A percentile compares a stretch with the other conserved stretches of the same genome.
These are phyloP conservation scores for Sporothrix phasma DNA, from an alignment of 2,329 filamentous ascomycete genomes.

Conservation along the genomic window DNA sequence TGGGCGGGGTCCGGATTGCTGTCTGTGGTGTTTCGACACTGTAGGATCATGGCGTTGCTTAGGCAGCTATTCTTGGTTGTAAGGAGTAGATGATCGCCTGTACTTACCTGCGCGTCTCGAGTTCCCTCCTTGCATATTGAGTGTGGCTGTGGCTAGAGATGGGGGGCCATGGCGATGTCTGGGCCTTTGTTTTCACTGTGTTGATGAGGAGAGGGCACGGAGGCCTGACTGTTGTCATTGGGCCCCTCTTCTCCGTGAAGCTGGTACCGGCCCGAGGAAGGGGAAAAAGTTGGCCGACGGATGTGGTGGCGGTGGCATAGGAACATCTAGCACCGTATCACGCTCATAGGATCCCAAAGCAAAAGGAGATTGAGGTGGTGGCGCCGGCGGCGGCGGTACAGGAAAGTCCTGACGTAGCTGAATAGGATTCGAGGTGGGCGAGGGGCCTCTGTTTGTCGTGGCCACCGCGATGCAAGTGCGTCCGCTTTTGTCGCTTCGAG, in stretches of 20 bases:
- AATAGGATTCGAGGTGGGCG: background rate
- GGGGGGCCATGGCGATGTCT: no score
- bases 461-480: background rate
- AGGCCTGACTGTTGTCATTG: background rate
- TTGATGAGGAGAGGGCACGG: background rate
- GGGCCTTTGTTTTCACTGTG: background rate
- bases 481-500: background rate
- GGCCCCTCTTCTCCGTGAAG: background rate
- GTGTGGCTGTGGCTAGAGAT: background rate
- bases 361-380: background rate
- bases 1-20: background rate
- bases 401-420: background rate
- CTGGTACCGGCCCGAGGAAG: conserved; percentile 5
- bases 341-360: background rate
- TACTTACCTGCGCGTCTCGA: background rate
- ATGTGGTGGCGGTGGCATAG: conserved; percentile 7
- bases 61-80: background rate
- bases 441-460: background rate
- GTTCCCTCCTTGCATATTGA: background rate
- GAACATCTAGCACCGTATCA: background rate
- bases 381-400: background rate
- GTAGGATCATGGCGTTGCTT: background rate
- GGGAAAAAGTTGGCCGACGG: conserved; percentile 9
- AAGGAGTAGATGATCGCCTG: background rate
- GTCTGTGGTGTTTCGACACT: background rate